These are phyloP conservation scores for Aspergillus sp. DNA, from an alignment of 2,329 filamentous ascomycete genomes.

Conservation along the genomic window DNA sequence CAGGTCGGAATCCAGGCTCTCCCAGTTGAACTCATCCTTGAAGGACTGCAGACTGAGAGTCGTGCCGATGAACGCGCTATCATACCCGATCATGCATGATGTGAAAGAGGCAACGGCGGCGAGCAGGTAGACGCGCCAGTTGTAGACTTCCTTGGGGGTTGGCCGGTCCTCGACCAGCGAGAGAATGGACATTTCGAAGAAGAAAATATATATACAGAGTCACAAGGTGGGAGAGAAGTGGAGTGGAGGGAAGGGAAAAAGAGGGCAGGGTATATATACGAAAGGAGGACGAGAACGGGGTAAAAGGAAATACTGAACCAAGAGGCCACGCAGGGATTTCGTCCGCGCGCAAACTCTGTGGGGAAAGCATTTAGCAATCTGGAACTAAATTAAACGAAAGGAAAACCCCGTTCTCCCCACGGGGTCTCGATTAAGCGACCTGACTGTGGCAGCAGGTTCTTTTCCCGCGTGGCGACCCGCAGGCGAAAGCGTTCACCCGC, in stretches of 20 bases:
- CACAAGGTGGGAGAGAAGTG: not conserved
- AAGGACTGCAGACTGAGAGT: slow-evolving; percentile 72
- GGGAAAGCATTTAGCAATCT: slow-evolving; percentile 6
- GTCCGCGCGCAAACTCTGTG: not conserved
- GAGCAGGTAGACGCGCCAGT: slow-evolving; percentile 58
- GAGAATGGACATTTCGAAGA: slow-evolving; percentile 37
- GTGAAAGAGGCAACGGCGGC: slow-evolving; percentile 57
- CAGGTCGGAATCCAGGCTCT: slow-evolving; percentile 51
- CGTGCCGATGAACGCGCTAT: slow-evolving; percentile 77
- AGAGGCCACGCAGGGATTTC: not conserved
- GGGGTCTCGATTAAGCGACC: slow-evolving; percentile 8
- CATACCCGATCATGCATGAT: slow-evolving; percentile 61
- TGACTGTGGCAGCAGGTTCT: not conserved
- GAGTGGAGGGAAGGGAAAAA: not conserved
- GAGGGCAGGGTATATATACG: slow-evolving; percentile 4
- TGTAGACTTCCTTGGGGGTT: slow-evolving; percentile 59
- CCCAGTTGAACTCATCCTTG: slow-evolving; percentile 65
- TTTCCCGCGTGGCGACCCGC: not conserved
- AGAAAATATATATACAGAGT: slow-evolving; percentile 11
- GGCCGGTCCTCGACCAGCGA: slow-evolving; percentile 48
- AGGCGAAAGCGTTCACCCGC: slow-evolving; percentile 5
- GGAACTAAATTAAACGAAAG: not conserved
- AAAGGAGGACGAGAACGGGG: slow-evolving; percentile 10
- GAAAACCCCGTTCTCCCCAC: slow-evolving; percentile 1
- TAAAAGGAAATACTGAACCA: not conserved